Evolutionary conservation across 139 green algal genomes (phyloP), one percentile per base, ranked within the genome.

Genomic region (Chlamydomonas urium): DNA sequence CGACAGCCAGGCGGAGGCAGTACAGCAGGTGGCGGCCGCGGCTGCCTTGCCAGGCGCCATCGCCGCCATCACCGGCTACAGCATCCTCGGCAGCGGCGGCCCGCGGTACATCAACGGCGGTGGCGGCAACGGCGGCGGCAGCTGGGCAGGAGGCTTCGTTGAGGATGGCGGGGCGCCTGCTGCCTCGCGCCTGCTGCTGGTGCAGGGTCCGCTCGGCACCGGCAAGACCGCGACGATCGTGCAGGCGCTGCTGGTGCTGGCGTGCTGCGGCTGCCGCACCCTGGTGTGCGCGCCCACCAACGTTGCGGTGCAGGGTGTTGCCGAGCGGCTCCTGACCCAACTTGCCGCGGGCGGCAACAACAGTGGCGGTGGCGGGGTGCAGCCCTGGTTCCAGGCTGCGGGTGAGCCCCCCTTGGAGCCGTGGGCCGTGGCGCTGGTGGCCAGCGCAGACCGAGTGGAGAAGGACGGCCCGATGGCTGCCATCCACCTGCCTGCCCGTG

Each of bases 211-310:
- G 0, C 86, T 74, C 48, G 91, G 89, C 34, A 96, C 89, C 5
- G 90, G 90, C 38, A 96, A 96, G 82, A 96, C 91, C 28, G 33
- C 38, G 48, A 94, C 90, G 14, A 88, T 89, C 3, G 62, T 57
- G 36, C 23, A 5, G 36, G 4, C 10, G 37, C 31, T 38, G 36
- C 35, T 37, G 36, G 21, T 34, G 62, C 26, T 57, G 36, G 38
- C 0, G 21, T 21, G 35, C 19, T 2, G 62, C 4, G 4, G 62
- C 6, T 56, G 37, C 37, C 23, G 4, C 36, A 56, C 4, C 34
- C 62, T 69, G 36, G 23, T 69, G 36, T 93, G 86, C 70, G 90
- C 90, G 23, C 91, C 91, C 29, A 90, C 83, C 38, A 97, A 97
- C 78, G 86, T 85, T 2, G 91, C 90, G 0, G 70, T 93, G n/a